Percentiles rank a stretch among this genome's conserved stretches.
phyloP scores from a whole-genome alignment of 495 filamentous ascomycete genomes.

The Penicillium daleae region DNA sequence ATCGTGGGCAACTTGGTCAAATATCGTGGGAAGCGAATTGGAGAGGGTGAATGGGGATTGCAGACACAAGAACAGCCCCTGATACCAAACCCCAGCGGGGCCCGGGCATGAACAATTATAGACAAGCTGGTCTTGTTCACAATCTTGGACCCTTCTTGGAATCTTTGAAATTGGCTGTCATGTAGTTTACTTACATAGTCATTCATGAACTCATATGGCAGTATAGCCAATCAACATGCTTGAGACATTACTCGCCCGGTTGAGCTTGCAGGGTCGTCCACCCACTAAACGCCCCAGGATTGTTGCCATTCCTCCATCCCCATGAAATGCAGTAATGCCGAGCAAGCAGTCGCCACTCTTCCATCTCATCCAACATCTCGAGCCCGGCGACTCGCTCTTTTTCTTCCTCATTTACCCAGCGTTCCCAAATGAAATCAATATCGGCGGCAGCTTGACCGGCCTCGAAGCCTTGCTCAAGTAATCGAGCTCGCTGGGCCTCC shows the following conservation, averaged over 20 bases:
- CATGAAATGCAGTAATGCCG: constrained; percentile 89
- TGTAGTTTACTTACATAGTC: background rate
- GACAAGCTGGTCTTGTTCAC: background rate
- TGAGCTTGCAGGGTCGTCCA: constrained; percentile 44
- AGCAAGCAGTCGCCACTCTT: constrained; percentile 90
- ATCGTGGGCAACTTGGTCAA: constrained; percentile 63
- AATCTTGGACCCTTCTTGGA: background rate
- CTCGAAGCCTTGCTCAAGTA: constrained; percentile 64
- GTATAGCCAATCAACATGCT: background rate
- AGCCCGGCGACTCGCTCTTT: constrained; percentile 76
- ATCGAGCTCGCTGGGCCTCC: constrained; percentile 64
- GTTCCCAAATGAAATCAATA: constrained; percentile 74
- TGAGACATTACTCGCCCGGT: constrained; percentile 20
- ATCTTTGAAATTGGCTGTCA: background rate
- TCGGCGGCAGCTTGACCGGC: constrained; percentile 62
- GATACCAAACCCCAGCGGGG: background rate
- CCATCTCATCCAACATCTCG: constrained; percentile 93
- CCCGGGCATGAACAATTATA: background rate
- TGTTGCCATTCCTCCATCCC: constrained; percentile 66
- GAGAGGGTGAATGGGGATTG: constrained; percentile 35
- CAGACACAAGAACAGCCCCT: constrained; percentile 16
- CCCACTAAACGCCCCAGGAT: constrained; percentile 37
- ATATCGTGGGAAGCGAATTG: constrained; percentile 26
- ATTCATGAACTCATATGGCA: background rate
- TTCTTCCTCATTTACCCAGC: constrained; percentile 73